phyloP scores from a whole-genome alignment of 2,329 filamentous ascomycete species.

The Aspergillus spinulosporus region DNA sequence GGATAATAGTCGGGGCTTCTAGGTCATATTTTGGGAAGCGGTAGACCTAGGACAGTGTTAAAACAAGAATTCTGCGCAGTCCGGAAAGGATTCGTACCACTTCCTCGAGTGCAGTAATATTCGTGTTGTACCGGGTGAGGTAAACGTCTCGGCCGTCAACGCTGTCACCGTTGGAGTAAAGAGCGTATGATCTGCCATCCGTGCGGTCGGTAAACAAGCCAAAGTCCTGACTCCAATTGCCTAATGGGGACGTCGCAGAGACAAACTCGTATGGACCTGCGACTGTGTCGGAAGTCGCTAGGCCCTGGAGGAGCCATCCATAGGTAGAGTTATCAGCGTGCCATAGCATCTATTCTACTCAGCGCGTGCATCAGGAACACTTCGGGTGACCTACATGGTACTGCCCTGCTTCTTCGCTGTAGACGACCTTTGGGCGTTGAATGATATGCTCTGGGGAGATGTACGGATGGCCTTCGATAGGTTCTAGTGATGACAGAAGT shows the following conservation, averaged over 20 bases:
- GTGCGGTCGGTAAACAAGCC: constrained; percentile 63
- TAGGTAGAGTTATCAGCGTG: constrained; percentile 62
- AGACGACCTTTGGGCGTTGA: neutral
- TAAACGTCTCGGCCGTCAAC: constrained; percentile 59
- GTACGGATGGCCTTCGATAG: neutral
- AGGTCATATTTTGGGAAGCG: constrained; percentile 62
- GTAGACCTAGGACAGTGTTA: constrained; percentile 34
- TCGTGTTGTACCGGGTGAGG: constrained; percentile 55
- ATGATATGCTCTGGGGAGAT: neutral
- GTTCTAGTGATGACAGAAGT: neutral
- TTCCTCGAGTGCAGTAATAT: constrained; percentile 53
- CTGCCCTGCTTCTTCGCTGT: neutral
- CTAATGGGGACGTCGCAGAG: constrained; percentile 56
- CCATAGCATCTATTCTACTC: constrained; percentile 54
- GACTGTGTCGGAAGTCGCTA: constrained; percentile 56
- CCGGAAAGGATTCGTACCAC: constrained; percentile 30
- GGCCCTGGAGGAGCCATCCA: constrained; percentile 57
- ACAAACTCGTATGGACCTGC: constrained; percentile 58
- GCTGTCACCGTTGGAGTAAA: constrained; percentile 62
- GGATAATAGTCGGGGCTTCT: constrained; percentile 61
- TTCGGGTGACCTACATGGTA: neutral
- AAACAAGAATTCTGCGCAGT: no score
- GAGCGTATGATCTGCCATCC: constrained; percentile 55
- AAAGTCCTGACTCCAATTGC: constrained; percentile 65
- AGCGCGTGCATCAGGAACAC: neutral